Evolutionary conservation across 2,329 filamentous ascomycete genomes (phyloP), one percentile per base, ranked within the genome.

Genomic region (Cladobotryum protrusum): DNA sequence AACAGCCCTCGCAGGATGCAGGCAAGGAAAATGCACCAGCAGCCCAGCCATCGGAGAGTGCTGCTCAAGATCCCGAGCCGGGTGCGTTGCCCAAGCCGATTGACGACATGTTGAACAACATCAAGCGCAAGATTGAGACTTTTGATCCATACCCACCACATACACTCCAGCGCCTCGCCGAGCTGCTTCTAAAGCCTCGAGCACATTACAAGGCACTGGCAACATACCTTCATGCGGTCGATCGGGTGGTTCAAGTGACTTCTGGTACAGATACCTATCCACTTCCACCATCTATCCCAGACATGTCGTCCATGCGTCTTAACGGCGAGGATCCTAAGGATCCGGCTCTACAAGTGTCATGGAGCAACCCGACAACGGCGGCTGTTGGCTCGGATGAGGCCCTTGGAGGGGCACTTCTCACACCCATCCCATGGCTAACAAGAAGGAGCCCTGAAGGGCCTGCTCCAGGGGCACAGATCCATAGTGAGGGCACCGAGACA

Each of bases 361-460:
- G 77, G 73, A 69, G 69, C 42, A 77, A 78, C 46, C 69, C 59
- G 59, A 76, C 62, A 56, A 68, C 68, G 55, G 66, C 68, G 8
- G 67, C 72, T 12, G 72, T 92, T 6, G 91, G 89, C 2, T 89
- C 87, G 44, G 92, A 97, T 60, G 92, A 96, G 65, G 86, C 86
- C 12, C 73, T 97, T 1, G 92, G 92, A 18, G 93, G 93, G 6
- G 93, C 93, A 0, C 75, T 96, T 15, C 75, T 99, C 45, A 97
- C 92, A 1, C 93, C 92, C 1, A 97, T 99, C 50, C 88, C 91
- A 0, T 99, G 93, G 93, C 72, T 97, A 45, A 75, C 69, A 20
- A 68, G 72, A 37, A 63, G 58, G 35, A 66, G 64, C 29, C 62
- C 64, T 4, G 63, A 66, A 48, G 63, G 58, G 57, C 24, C 52